Evolutionary conservation across 176 grass and related monocot species (phyloP), one percentile per base, ranked within the genome.

Genomic region (Carex cristatella): DNA sequence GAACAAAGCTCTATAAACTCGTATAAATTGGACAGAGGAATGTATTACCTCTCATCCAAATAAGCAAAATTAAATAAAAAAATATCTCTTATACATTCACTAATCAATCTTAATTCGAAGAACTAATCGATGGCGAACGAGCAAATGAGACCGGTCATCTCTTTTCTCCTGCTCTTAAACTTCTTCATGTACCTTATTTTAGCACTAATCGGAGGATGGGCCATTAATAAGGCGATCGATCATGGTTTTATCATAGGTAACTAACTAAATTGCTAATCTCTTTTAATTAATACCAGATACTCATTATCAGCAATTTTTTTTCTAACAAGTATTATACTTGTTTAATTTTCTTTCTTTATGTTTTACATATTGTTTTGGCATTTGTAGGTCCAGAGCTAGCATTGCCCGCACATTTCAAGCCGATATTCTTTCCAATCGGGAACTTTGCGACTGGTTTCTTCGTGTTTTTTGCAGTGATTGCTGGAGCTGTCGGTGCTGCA

Each of bases 391-490:
- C 91, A 16, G 91, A 88, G 28, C 80, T 98, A 51, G 37, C 19
- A 58, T 89, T 98, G 46, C 93, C 93, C 10, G 93, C 95, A 15
- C 91, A 98, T 60, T 98, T 95, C 87, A 87, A 89, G 61, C 93
- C 95, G 0, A 83, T 98, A 0, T 98, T 93, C 88, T 93, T 93
- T 60, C 93, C 93, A 4, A 98, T 98, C n/a, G 95, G 93, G 1
- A 98, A 98, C 83, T 93, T 89, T 1, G 93, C 93, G 40, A 95
- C 93, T 5, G 95, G 95, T 3, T 98, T 98, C 88, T 98, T 98
- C 77, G 95, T 93, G 32, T 7, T 98, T 49, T 95, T 98, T 60
- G 82, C 93, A 30, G 85, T 95, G 59, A 19, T 98, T 69, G 91
- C 95, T 2, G 89, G 91, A 56, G 89, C 73, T 58, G 76, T 94